Evolutionary conservation across 176 grass and related monocot species (phyloP).

Genomic region (bread wheat (Triticum aestivum)): IWGSC_CS_RefSeq_v2.1 NC_057796.1:221082317-221082816

Average conservation of each 20-base stretch:
- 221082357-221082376: conserved; percentile 27
- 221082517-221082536: neutral
- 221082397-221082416: neutral
- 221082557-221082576: neutral
- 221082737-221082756: neutral
- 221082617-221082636: neutral
- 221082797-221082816: too few species aligned
- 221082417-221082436: neutral
- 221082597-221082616: neutral
- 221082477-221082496: neutral
- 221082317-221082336: neutral
- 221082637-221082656: too few species aligned
- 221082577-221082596: neutral
- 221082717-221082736: neutral
- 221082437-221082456: neutral
- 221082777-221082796: too few species aligned
- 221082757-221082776: neutral
- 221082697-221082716: too few species aligned
- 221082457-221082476: neutral
- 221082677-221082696: too few species aligned
- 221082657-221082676: too few species aligned
- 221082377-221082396: neutral
- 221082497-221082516: neutral
- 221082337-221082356: neutral
- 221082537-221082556: neutral